Evolutionary conservation across 2,329 filamentous ascomycete genomes (phyloP), one percentile per base, ranked within the genome.

Genomic region (Aspergillus cejpii): DNA sequence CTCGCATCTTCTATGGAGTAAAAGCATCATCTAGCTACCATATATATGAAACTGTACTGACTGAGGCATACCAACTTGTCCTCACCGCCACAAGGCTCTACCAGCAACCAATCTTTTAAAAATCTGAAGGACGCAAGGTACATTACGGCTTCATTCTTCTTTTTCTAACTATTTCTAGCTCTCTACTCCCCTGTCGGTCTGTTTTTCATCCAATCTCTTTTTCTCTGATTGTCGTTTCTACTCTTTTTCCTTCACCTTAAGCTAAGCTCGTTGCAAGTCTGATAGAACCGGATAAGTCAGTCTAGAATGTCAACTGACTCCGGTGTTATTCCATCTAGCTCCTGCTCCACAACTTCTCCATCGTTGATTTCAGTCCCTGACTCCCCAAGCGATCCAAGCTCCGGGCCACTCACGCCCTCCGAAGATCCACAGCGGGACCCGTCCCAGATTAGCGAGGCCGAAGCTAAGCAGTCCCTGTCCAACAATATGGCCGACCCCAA

Each of bases 401-500:
- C 52, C 50, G 37, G 48, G 51, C 40, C 43, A 31, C 50, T 52
- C 21, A 59, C 54, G 14, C 54, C 54, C 14, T 52, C 52, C 15
- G 51, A 53, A 49, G 54, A 54, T 52, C 53, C 50, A 48, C 56
- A 54, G 41, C 52, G 51, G 44, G 44, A 45, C 50, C 50, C 39
- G 31, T 39, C 39, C 39, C 39, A 40, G 6, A 41, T 31, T 24
- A 40, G 43, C 26, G 40, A 34, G 31, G 31, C 31, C 31, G 14
- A 34, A 43, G 28, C 34, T 39, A 40, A 28, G 37, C 37, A 26
- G 15, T 27, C 39, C 24, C 37, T 21, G 15, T 27, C 39, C 24
- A 36, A 45, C 44, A 51, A 36, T 44, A 66, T 66, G 63, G 54
- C 61, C 23, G 61, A 65, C 31, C 48, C 59, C n/a, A 48, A 52